Evolutionary conservation across 805 yeast species (phyloP), one percentile per base, ranked within the genome.

Genomic region (Komagataella phaffii): DNA sequence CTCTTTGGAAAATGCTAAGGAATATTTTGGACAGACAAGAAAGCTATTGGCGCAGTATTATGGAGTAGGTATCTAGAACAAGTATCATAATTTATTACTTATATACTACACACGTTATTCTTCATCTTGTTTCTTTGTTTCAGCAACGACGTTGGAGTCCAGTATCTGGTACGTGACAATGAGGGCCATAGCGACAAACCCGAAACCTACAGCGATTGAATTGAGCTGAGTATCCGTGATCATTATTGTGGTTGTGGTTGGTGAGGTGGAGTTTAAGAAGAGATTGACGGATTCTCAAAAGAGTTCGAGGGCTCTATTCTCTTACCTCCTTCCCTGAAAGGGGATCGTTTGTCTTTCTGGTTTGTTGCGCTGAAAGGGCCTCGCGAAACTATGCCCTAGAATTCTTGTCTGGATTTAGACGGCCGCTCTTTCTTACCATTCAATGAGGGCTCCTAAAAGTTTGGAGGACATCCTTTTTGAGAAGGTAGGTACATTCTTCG

Each of bases 171-270:
- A 90, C 3, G 83, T 70, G 47, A 86, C 67, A 44, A 89, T 85
- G 58, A 90, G 72, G 2, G 80, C 74, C 64, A 88, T 75, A 55
- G 93, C 80, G 5, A 79, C 62, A 52, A 88, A 64, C 4, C 96
- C 97, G 57, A 85, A 83, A 10, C 79, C 66, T 48, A 87, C 74
- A 50, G 87, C 95, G 47, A 88, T 69, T 49, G 77, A 68, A 64
- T 89, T 80, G 64, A 90, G 76, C 66, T 88, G 93, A 52, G 72
- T 72, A 73, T 90, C 97, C 14, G 87, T 73, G 61, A 90, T 89
- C 96, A 90, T 90, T 49, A 10, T 17, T 30, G n/a, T 45, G 46
- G 24, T 45, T 18, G 24, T 45, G 47, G 19, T 18, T 45, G 47
- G 47, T 23, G 54, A 46, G 36, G 17, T 18, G 24, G 23, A 21